A percentile compares a stretch with the other conserved stretches of the same genome.
Conservation (phyloP, 768 basidiomycete species). For the Boletus barrowsii region DNA sequence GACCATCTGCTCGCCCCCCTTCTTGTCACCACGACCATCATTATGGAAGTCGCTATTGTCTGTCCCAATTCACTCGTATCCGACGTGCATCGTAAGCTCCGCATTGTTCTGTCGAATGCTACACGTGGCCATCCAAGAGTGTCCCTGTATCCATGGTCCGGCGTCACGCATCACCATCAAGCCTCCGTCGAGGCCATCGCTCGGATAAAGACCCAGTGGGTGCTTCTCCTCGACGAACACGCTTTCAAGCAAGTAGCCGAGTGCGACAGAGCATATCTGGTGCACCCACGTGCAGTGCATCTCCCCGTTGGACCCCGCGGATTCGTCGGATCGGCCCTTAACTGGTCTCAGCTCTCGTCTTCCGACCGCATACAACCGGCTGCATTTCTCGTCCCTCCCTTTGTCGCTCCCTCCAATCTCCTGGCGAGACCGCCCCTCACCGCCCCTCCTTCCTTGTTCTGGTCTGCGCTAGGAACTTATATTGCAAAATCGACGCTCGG, state of each 20-base stretch:
- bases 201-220: slow-evolving; percentile 44
- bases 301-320: slow-evolving; percentile 45
- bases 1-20: slow-evolving; percentile 38
- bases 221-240: slow-evolving; percentile 49
- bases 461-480: slow-evolving; percentile 20
- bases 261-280: slow-evolving; percentile 36
- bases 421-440: slow-evolving; percentile 20
- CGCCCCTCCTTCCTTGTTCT: slow-evolving; percentile 19
- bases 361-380: slow-evolving; percentile 37
- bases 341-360: slow-evolving; percentile 33
- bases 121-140: slow-evolving; percentile 40
- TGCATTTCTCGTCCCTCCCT: slow-evolving; percentile 58
- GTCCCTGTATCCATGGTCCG: slow-evolving; percentile 34
- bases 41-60: slow-evolving; percentile 48
- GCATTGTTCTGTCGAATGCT: slow-evolving; percentile 28
- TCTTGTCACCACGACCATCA: slow-evolving; percentile 30
- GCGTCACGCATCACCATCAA: slow-evolving; percentile 17
- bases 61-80: slow-evolving; percentile 39
- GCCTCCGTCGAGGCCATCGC: slow-evolving; percentile 37
- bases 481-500: slow-evolving; percentile 31
- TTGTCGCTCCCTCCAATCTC: slow-evolving; percentile 41
- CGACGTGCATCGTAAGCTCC: slow-evolving; percentile 37
- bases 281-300: slow-evolving; percentile 37
- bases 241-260: slow-evolving; percentile 38
- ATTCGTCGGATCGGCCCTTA: slow-evolving; percentile 19